Percentiles rank a stretch among this genome's conserved stretches.
phyloP scores from a whole-genome alignment of 2,329 filamentous ascomycete species.

The Bisporella sp. region DNA sequence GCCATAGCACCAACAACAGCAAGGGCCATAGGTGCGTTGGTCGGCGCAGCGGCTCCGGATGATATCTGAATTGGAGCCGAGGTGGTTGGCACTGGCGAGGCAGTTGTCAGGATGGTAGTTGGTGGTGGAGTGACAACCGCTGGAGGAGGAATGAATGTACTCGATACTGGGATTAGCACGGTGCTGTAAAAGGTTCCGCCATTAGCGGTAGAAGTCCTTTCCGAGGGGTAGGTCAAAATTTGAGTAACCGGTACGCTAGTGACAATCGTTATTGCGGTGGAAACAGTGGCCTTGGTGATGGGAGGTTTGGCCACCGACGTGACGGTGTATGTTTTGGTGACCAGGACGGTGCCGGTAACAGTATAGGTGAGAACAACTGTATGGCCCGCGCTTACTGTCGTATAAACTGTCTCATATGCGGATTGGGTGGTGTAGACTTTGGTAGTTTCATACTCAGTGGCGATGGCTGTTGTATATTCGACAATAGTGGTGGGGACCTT shows the following conservation, averaged over 20 bases:
- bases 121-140: neutral
- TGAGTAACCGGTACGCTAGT: constrained; percentile 15
- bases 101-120: constrained; percentile 1
- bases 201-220: constrained; percentile 7
- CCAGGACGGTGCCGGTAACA: constrained; percentile 33
- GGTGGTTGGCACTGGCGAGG: constrained; percentile 7
- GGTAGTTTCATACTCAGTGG: constrained; percentile 25
- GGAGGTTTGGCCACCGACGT: constrained; percentile 18
- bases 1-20: constrained; percentile 22
- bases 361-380: constrained; percentile 37
- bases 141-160: neutral
- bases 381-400: constrained; percentile 36
- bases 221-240: constrained; percentile 18
- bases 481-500: constrained; percentile 20
- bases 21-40: constrained; percentile 18
- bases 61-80: constrained; percentile 17
- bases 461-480: constrained; percentile 30
- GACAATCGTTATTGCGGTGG: constrained; percentile 15
- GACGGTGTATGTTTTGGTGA: constrained; percentile 29
- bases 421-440: constrained; percentile 9
- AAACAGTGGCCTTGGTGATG: constrained; percentile 19
- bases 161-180: constrained; percentile 2
- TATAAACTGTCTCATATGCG: constrained; percentile 18
- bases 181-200: constrained; percentile 9
- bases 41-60: constrained; percentile 13